A percentile compares a stretch with the other conserved stretches of the same genome.
Evolutionary conservation across 768 basidiomycete genomes (phyloP).

Genomic region (Leccinum truebloodii): DNA sequence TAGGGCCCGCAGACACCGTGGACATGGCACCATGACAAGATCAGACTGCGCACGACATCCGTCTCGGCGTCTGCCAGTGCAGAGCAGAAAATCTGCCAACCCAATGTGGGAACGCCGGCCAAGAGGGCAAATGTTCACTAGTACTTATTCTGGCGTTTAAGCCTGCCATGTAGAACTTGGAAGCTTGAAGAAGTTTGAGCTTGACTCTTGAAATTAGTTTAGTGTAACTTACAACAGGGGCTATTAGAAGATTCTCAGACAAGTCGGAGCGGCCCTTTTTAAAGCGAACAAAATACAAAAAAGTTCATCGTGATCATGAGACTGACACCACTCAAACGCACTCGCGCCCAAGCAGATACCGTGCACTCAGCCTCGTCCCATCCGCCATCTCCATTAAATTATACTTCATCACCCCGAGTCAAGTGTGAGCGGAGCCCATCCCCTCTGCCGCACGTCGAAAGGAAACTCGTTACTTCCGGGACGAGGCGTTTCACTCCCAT

Average conservation of each 20-base stretch:
- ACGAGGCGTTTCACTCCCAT: slow-evolving; percentile 31
- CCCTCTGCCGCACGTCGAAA: slow-evolving; percentile 11
- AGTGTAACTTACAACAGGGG: not conserved
- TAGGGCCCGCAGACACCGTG: not conserved
- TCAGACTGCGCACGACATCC: not conserved
- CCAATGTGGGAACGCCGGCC: not conserved
- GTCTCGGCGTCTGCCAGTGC: not conserved
- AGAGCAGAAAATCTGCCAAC: slow-evolving; percentile 1
- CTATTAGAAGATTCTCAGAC: slow-evolving; percentile 7
- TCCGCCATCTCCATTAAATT: not conserved
- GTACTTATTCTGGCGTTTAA: not conserved
- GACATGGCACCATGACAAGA: not conserved
- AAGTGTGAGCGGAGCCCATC: slow-evolving; percentile 27
- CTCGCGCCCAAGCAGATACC: not conserved
- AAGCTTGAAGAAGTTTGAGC: no score
- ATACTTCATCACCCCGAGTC: not conserved
- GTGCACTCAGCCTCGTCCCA: not conserved
- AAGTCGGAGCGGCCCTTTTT: not conserved
- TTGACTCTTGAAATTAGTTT: no score
- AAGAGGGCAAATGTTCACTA: not conserved
- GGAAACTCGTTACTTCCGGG: slow-evolving; percentile 26
- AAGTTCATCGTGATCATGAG: slow-evolving; percentile 10
- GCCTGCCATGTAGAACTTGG: not conserved
- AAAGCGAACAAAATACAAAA: no score
- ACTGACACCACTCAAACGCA: slow-evolving; percentile 19